Evolutionary conservation across 371 early-diverging fungal genomes (phyloP).

Genomic region (Nematocida parisii): DNA sequence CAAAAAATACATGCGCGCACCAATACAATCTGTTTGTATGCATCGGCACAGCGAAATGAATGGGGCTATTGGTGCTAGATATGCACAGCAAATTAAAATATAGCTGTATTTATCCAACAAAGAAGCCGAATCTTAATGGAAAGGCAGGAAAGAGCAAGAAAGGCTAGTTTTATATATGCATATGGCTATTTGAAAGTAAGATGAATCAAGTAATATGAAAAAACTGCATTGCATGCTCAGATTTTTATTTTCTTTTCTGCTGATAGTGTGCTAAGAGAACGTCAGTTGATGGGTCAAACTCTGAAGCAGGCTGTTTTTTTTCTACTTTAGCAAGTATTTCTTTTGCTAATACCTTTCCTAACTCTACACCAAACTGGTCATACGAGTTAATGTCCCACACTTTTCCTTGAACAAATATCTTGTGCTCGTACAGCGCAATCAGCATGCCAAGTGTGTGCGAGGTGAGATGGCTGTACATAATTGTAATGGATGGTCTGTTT

Average conservation of each 20-base stretch:
- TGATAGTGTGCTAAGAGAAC: constrained; percentile 46
- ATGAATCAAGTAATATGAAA: too few species aligned
- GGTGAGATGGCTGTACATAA: constrained; percentile 82
- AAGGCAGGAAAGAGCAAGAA: too few species aligned
- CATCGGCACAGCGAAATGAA: too few species aligned
- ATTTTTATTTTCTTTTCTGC: constrained; percentile 17
- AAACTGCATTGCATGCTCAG: too few species aligned
- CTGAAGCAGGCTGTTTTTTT: constrained; percentile 36
- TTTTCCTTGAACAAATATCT: constrained; percentile 94
- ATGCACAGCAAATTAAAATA: too few species aligned
- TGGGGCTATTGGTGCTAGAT: too few species aligned
- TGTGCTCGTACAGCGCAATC: constrained; percentile 96
- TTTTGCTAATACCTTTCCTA: constrained; percentile 95
- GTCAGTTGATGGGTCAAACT: constrained; percentile 58
- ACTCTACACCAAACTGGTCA: constrained; percentile 97
- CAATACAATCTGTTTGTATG: not conserved
- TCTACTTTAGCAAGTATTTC: constrained; percentile 81
- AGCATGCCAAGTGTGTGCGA: constrained; percentile 86
- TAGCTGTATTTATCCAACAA: too few species aligned
- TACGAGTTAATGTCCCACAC: constrained; percentile 91
- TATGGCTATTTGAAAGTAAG: too few species aligned
- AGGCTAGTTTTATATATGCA: too few species aligned
- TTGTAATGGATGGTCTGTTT: constrained; percentile 89
- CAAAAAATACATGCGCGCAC: not conserved
- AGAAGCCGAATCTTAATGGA: too few species aligned